Base-by-base conservation (phyloP, 2,329 filamentous ascomycete genomes). In the Anthostomella pinea region DNA sequence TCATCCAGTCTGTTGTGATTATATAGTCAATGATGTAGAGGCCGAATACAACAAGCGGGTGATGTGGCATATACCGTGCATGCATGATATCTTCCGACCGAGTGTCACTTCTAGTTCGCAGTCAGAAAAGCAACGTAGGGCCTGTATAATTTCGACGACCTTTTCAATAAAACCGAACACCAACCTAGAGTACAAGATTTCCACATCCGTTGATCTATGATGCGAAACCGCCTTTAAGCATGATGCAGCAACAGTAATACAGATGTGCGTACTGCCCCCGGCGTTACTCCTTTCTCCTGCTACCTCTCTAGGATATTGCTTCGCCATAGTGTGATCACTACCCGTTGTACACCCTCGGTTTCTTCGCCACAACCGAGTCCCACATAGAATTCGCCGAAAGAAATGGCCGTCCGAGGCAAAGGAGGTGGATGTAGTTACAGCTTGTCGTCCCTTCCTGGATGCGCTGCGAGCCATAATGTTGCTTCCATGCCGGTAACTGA, bases 181-280 rank as follows among this genome's bases (percentile, higher is more conserved):
- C 53, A 58, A 53, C 55, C 54, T 59, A 59, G 39, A 55, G 52
- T 59, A 59, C 56, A 59, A 45, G 30, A 48, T 49, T 32, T 49
- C 45, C 47, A 46, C 53, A 53, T 50, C 49, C 49, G 45, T 56
- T 51, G 48, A 41, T 57, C 49, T 55, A 58, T 53, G 48, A 52
- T 51, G 51, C 49, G 51, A 53, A 55, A 51, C 45, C 45, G 42
- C 49, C 45, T 44, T 42, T 36, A 33, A 53, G 47, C 49, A 48
- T 49, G 36, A 55, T 56, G 51, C 49, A 51, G 45, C 49, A 54
- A 51, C 52, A 57, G 48, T 54, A 52, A 53, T 58, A 58, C 55
- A 58, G 36, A 56, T 58, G 48, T 43, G 47, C 48, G 30, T 48
- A 43, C 41, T 40, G 43, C 30, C 47, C 48, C 46, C 43, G 35